Conservation (phyloP, 1,284 basidiomycete species). For the Gomphus bonarii region DNA sequence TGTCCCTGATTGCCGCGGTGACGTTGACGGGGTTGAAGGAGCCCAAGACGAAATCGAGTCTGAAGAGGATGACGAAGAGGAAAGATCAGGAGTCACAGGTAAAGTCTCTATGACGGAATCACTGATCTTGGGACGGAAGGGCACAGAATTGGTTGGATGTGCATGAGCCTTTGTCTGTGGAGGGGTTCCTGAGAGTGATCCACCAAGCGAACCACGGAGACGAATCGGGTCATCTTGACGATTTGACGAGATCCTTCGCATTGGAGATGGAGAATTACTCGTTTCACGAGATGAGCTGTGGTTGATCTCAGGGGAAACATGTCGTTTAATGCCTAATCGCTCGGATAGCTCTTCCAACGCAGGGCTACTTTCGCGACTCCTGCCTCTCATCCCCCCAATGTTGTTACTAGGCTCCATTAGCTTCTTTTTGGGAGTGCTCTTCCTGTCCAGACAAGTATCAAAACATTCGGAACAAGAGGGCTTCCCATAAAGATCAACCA, state of each 20-base stretch:
- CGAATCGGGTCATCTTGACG: background rate
- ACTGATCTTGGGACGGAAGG: background rate
- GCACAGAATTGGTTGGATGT: background rate
- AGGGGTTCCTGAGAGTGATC: background rate
- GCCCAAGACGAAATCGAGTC: background rate
- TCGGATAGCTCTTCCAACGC: slow-evolving; percentile 47
- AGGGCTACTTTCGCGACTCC: slow-evolving; percentile 47
- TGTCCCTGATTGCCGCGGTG: background rate
- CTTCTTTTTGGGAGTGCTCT: slow-evolving; percentile 60
- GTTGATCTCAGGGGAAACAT: background rate
- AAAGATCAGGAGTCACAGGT: background rate
- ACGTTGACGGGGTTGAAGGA: slow-evolving; percentile 2
- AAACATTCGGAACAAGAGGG: slow-evolving; percentile 58
- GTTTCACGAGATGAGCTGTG: background rate
- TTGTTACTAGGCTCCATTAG: slow-evolving; percentile 1
- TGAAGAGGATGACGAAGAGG: background rate
- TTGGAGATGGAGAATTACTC: background rate
- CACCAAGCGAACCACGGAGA: background rate
- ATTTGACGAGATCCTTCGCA: background rate
- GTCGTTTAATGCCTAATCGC: slow-evolving; percentile 40
- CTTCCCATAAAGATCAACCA: slow-evolving; percentile 70
- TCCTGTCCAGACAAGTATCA: slow-evolving; percentile 66
- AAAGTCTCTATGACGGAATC: background rate
- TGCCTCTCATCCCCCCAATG: slow-evolving; percentile 18
- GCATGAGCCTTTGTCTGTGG: background rate